Conservation (phyloP, 768 basidiomycete species). For the Coprinopsis sp. region DNA sequence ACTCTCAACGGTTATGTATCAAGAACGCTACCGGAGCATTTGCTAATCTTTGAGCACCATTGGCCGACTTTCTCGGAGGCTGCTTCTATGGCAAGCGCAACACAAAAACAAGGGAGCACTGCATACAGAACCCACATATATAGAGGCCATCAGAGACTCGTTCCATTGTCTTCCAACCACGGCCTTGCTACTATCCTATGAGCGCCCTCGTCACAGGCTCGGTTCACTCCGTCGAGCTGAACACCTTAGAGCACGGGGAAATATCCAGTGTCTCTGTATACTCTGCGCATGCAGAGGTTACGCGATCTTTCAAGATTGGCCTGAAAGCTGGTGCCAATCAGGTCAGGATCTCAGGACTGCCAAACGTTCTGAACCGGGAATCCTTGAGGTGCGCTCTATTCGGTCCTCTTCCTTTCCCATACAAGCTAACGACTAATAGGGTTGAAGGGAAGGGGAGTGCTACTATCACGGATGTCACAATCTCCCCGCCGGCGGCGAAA, state of each 20-base stretch:
- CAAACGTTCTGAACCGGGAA: slow-evolving; percentile 30
- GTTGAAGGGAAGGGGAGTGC: slow-evolving; percentile 40
- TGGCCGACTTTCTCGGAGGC: no score
- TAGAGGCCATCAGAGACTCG: no score
- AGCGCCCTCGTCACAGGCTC: no score
- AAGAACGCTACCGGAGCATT: no score
- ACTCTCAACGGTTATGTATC: no score
- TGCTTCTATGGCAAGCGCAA: no score
- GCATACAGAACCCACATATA: no score
- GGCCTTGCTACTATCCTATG: no score
- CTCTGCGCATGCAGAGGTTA: slow-evolving; percentile 36
- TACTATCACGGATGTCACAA: slow-evolving; percentile 41
- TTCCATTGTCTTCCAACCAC: no score
- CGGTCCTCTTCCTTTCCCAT: not conserved
- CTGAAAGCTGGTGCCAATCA: slow-evolving; percentile 37
- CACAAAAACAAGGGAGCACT: no score
- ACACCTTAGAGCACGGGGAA: slow-evolving; percentile 16
- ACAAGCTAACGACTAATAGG: slow-evolving; percentile 17
- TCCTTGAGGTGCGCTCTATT: slow-evolving; percentile 31
- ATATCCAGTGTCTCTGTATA: slow-evolving; percentile 38
- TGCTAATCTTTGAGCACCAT: no score
- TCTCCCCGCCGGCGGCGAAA: slow-evolving; percentile 20
- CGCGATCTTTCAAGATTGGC: slow-evolving; percentile 33
- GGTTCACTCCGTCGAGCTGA: not conserved
- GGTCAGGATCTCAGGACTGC: slow-evolving; percentile 34